Evolutionary conservation across 192 early-diverging fungal genomes (phyloP).

Genomic region (Coemansia asiatica): DNA sequence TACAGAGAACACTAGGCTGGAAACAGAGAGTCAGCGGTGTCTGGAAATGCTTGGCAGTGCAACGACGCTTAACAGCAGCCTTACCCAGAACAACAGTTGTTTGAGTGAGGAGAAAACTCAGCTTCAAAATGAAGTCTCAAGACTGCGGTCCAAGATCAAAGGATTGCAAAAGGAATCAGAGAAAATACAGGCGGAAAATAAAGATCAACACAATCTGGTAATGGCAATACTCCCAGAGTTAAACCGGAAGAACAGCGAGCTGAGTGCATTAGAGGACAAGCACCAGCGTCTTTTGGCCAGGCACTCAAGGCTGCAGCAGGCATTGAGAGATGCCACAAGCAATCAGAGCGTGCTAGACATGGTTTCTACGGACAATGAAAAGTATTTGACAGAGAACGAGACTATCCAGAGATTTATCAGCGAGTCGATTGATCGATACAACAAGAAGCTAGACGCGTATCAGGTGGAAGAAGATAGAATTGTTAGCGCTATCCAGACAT

Average conservation of each 20-base stretch:
- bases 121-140: not conserved
- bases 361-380: not conserved
- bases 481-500: not conserved
- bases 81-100: not conserved
- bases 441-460: not conserved
- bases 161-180: not conserved
- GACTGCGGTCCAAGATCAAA: not conserved
- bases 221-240: not conserved
- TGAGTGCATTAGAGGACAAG: not conserved
- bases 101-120: not conserved
- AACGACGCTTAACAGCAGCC: not conserved
- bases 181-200: not conserved
- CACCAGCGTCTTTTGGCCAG: not conserved
- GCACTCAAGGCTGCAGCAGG: conserved; percentile 4
- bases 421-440: not conserved
- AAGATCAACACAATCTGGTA: not conserved
- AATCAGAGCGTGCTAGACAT: not conserved
- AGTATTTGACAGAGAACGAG: not conserved
- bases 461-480: not conserved
- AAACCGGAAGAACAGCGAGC: conserved; percentile 1
- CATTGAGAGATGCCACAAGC: not conserved
- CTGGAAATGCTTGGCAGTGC: not conserved
- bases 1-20: conserved; percentile 2
- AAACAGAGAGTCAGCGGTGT: not conserved
- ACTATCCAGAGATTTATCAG: not conserved